phyloP scores from a whole-genome alignment of 176 grass and related monocot species.

The Paspalum vaginatum region DNA sequence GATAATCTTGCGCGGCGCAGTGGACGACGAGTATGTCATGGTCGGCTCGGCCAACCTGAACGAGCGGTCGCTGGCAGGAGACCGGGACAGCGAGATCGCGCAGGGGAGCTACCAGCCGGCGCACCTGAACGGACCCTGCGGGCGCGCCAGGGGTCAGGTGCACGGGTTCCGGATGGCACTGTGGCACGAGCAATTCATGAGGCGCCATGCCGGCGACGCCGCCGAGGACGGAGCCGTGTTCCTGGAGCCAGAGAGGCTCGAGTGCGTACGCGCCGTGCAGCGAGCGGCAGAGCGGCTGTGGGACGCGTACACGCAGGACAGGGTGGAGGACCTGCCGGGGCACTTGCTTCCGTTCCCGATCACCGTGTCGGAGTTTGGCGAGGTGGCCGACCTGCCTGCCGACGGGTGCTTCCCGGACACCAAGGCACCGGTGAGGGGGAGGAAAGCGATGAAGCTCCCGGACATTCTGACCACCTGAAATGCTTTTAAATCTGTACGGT shows the following conservation, averaged over 20 bases:
- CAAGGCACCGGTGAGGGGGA: slow-evolving; percentile 60
- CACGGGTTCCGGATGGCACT: slow-evolving; percentile 76
- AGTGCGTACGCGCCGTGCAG: slow-evolving; percentile 68
- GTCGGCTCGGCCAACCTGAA: slow-evolving; percentile 93
- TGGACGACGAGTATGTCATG: slow-evolving; percentile 87
- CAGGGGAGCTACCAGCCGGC: slow-evolving; percentile 90
- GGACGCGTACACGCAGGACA: slow-evolving; percentile 63
- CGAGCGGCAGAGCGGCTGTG: slow-evolving; percentile 52
- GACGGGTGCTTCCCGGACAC: slow-evolving; percentile 82
- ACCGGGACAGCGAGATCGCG: slow-evolving; percentile 89
- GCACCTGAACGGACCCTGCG: slow-evolving; percentile 55
- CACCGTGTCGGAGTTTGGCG: slow-evolving; percentile 58
- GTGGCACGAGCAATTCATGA: slow-evolving; percentile 83
- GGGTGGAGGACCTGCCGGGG: slow-evolving; percentile 58
- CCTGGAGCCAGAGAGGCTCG: slow-evolving; percentile 62
- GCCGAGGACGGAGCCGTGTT: background rate
- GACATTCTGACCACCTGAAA: slow-evolving; percentile 74
- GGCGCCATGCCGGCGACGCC: background rate
- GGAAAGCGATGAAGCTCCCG: slow-evolving; percentile 58
- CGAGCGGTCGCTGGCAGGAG: slow-evolving; percentile 84
- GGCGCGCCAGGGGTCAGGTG: slow-evolving; percentile 52
- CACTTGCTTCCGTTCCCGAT: slow-evolving; percentile 90
- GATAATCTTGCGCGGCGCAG: slow-evolving; percentile 15
- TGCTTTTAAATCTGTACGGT: no score
- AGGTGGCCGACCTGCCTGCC: slow-evolving; percentile 54